Conservation (phyloP, 1,284 basidiomycete species). For the Puccinia horiana region DNA sequence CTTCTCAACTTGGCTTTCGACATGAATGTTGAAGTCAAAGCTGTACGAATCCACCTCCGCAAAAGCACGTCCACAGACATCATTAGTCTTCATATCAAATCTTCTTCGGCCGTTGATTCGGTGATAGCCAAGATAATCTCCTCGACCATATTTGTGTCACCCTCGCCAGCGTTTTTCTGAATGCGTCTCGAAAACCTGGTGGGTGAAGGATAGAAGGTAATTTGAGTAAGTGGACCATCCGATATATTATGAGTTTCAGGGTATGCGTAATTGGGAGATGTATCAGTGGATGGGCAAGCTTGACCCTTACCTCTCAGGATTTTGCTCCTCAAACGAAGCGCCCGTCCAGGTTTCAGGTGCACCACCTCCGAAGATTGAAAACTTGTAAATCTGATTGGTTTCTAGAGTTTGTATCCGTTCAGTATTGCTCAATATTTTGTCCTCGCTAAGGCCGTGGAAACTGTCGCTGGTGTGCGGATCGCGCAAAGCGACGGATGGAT, state of each 20-base stretch:
- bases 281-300: not conserved
- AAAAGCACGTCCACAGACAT: not conserved
- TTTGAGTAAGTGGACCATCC: not conserved
- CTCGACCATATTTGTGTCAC: not conserved
- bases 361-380: constrained; percentile 35
- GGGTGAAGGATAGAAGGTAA: not conserved
- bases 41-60: not conserved
- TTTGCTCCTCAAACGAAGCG: constrained; percentile 43
- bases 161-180: constrained; percentile 7
- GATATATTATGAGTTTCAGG: not conserved
- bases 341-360: constrained; percentile 46
- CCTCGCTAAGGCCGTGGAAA: constrained; percentile 22
- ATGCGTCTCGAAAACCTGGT: constrained; percentile 36
- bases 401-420: constrained; percentile 23
- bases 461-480: constrained; percentile 39
- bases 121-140: constrained; percentile 46
- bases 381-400: constrained; percentile 33
- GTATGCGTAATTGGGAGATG: not conserved
- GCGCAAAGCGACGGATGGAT: constrained; percentile 11
- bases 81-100: constrained; percentile 4
- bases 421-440: constrained; percentile 24
- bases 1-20: not conserved
- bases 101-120: constrained; percentile 44
- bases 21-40: not conserved
- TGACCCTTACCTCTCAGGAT: constrained; percentile 28